These are phyloP conservation scores for Ettlia oleoabundans DNA, from an alignment of 139 green algal genomes.

Conservation along the genomic window DNA sequence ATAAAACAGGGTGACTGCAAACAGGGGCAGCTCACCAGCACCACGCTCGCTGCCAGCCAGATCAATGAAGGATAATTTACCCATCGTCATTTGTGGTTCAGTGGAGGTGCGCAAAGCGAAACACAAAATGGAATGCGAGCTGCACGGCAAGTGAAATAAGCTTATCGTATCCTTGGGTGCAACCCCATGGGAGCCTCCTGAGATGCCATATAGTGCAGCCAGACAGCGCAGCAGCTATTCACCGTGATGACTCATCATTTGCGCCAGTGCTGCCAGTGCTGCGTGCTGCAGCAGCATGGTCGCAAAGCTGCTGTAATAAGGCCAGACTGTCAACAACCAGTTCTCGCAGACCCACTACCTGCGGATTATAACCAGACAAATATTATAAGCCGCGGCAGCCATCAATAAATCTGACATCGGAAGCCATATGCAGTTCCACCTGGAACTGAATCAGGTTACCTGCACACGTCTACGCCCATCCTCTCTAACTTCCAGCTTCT, in stretches of 20 bases:
- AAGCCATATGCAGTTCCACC: too few species aligned
- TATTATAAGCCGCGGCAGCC: too few species aligned
- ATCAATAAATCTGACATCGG: too few species aligned
- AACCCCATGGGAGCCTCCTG: too few species aligned
- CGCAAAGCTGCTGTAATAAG: constrained; percentile 77
- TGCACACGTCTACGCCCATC: constrained; percentile 89
- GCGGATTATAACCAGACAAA: too few species aligned
- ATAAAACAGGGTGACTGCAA: too few species aligned
- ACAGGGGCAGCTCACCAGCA: too few species aligned
- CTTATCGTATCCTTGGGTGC: too few species aligned
- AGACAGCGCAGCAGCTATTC: too few species aligned
- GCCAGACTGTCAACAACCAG: constrained; percentile 50
- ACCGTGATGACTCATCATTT: constrained; percentile 92
- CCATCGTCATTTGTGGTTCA: constrained; percentile 53
- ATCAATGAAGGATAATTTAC: constrained; percentile 99
- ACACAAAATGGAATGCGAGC: constrained; percentile 94
- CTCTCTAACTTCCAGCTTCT: constrained; percentile 92
- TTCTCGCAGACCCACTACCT: constrained; percentile 86
- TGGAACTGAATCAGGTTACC: too few species aligned
- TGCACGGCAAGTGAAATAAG: too few species aligned
- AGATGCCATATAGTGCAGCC: too few species aligned
- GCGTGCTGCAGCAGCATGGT: constrained; percentile 73
- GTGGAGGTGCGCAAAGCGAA: constrained; percentile 46
- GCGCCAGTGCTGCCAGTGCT: constrained; percentile 92
- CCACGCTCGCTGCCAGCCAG: constrained; percentile 95